Base-by-base conservation (phyloP, 306 rosid genomes). In the Castanea sativa region DNA sequence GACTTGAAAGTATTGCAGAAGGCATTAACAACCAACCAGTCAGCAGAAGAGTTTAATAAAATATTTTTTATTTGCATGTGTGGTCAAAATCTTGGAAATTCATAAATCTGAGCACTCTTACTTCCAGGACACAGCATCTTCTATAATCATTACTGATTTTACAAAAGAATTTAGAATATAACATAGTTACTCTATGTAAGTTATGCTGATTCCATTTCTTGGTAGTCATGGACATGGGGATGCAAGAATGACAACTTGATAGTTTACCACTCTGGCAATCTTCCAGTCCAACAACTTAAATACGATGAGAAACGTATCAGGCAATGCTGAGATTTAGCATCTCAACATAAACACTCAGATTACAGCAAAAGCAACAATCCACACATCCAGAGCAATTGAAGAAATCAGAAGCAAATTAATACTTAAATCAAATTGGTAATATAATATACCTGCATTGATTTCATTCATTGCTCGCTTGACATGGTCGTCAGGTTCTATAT, bases 401-500 rank as follows among this genome's bases (percentile, higher is more conserved):
- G 15, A 49, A 69, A 14, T 49, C 38, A 0, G 55, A 56, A 55
- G 56, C 2, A 41, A 86, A 9, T 71, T 45, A 74, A 76, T 41
- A 32, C 65, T 38, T 38, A 5, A 51, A 67, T 70, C 57, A 63
- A 55, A 21, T 72, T 68, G 33, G 33, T 27, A 78, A 78, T 68
- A 63, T 74, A 77, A 30, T 52, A 61, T 87, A 92, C 98, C 98
- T 18, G 99, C 99, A 77, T 92, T 94, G 80, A 94, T 94, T 84
- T 94, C 97, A 75, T 94, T 94, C 99, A 94, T 94, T 72, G 99
- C 99, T 69, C 92, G 89, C 88, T 94, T 94, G 69, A 92, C 97
- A 81, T 84, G 97, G 80, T 78, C 97, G 57, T 92, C 97, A 51
- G 99, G 99, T 82, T 91, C 97, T 71, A 92, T 91, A 77, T 94